Conservation (phyloP, 345 rosid species). For the Iberis pinnata region DNA sequence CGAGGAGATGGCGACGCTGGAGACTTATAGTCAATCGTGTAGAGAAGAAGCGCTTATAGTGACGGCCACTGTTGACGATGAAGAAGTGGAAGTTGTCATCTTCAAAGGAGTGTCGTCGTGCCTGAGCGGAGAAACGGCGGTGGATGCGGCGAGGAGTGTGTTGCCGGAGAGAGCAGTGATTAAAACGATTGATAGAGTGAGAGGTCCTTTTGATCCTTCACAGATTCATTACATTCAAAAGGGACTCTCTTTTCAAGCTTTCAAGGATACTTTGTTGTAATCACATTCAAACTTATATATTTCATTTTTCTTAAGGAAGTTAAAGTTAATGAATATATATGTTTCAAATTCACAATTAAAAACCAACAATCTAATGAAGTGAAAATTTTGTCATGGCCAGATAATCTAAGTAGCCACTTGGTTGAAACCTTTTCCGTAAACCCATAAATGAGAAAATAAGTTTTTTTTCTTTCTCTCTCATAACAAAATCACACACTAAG, state of each 20-base stretch:
- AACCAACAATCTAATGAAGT: no score
- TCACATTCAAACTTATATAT: no score
- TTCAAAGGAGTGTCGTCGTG: conserved; percentile 85
- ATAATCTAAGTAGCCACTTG: no score
- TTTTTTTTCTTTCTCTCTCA: no score
- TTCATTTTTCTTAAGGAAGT: no score
- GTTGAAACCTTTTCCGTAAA: no score
- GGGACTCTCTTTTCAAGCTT: conserved; percentile 43
- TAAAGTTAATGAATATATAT: no score
- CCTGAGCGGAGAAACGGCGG: conserved; percentile 56
- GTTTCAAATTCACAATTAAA: no score
- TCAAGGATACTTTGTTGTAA: conserved; percentile 19
- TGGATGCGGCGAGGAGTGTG: conserved; percentile 75
- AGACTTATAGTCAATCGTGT: conserved; percentile 48
- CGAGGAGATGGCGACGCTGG: conserved; percentile 54
- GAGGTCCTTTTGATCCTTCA: conserved; percentile 78
- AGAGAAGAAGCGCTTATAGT: conserved; percentile 71
- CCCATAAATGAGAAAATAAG: no score
- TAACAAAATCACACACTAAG: no score
- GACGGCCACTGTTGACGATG: conserved; percentile 53
- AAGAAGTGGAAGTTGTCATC: conserved; percentile 55
- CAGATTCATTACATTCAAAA: conserved; percentile 53
- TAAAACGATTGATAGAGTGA: conserved; percentile 53
- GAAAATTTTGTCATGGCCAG: no score
- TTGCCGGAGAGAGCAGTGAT: conserved; percentile 69